phyloP scores from a whole-genome alignment of 768 basidiomycete genomes.

The Gymnopilus dilepis region DNA sequence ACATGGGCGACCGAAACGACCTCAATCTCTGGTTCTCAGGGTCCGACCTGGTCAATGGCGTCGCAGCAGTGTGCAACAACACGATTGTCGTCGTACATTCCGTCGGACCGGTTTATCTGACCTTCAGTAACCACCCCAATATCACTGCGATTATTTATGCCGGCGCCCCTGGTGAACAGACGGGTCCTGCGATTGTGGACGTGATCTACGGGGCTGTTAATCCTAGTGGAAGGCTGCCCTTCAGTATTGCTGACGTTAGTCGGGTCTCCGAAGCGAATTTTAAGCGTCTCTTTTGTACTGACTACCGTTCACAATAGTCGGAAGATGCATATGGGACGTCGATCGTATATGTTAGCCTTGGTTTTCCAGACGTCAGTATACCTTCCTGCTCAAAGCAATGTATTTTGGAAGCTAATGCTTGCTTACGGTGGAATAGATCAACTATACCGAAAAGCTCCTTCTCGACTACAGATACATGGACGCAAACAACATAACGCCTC shows the following conservation, averaged over 20 bases:
- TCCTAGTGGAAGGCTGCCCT: slow-evolving; percentile 74
- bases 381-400: slow-evolving; percentile 21
- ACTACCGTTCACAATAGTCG: slow-evolving; percentile 28
- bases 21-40: slow-evolving; percentile 63
- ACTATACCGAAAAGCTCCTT: slow-evolving; percentile 68
- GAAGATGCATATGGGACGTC: slow-evolving; percentile 46
- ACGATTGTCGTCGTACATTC: slow-evolving; percentile 83
- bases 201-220: slow-evolving; percentile 80
- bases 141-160: slow-evolving; percentile 66
- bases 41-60: slow-evolving; percentile 53
- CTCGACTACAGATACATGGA: slow-evolving; percentile 76
- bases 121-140: slow-evolving; percentile 80
- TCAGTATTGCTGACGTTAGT: slow-evolving; percentile 71
- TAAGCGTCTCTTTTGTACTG: too few relatives aligned
- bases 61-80: slow-evolving; percentile 73
- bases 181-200: slow-evolving; percentile 78
- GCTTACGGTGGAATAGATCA: slow-evolving; percentile 43
- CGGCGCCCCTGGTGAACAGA: slow-evolving; percentile 72
- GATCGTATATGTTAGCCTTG: slow-evolving; percentile 48
- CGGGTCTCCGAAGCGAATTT: too few relatives aligned
- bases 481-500: slow-evolving; percentile 52
- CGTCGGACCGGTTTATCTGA: slow-evolving; percentile 75
- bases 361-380: slow-evolving; percentile 42
- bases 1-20: slow-evolving; percentile 64
- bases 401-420: background rate